Percentiles rank a stretch among this genome's conserved stretches.
phyloP scores from a whole-genome alignment of 495 filamentous ascomycete species.

The Daldinia caldariorum region DNA sequence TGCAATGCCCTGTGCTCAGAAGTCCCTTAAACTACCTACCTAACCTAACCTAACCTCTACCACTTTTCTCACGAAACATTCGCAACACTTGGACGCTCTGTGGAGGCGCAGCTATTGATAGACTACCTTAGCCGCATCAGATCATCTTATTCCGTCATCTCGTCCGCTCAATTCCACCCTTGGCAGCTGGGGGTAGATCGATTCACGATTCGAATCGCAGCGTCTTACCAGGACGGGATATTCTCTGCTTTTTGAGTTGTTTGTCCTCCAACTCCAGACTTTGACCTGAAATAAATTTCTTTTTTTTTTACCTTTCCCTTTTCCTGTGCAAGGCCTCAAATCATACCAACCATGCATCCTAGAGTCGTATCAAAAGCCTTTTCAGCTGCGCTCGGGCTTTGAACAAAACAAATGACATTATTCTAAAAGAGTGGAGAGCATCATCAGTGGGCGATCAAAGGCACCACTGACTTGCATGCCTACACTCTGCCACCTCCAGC shows the following conservation, averaged over 20 bases:
- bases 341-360: slow-evolving; percentile 20
- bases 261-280: not conserved
- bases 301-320: no score
- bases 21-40: not conserved
- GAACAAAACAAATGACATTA: slow-evolving; percentile 16
- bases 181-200: slow-evolving; percentile 8
- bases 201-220: slow-evolving; percentile 7
- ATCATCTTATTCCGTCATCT: slow-evolving; percentile 25
- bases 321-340: not conserved
- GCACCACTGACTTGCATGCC: slow-evolving; percentile 29
- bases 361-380: slow-evolving; percentile 23
- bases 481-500: slow-evolving; percentile 33
- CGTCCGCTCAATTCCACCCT: slow-evolving; percentile 25
- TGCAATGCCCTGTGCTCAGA: slow-evolving; percentile 15
- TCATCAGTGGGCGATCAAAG: slow-evolving; percentile 5
- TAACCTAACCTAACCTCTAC: no score
- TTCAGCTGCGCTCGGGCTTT: slow-evolving; percentile 30
- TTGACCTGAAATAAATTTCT: not conserved
- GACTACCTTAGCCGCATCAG: slow-evolving; percentile 13
- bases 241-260: slow-evolving; percentile 1
- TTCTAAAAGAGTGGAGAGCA: slow-evolving; percentile 25
- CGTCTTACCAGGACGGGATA: slow-evolving; percentile 9
- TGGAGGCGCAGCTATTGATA: slow-evolving; percentile 31
- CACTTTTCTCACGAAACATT: slow-evolving; percentile 3
- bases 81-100: slow-evolving; percentile 14